Percentiles rank a stretch among this genome's conserved stretches.
phyloP scores from a whole-genome alignment of 2,329 filamentous ascomycete genomes.

The Botrytis porri region DNA sequence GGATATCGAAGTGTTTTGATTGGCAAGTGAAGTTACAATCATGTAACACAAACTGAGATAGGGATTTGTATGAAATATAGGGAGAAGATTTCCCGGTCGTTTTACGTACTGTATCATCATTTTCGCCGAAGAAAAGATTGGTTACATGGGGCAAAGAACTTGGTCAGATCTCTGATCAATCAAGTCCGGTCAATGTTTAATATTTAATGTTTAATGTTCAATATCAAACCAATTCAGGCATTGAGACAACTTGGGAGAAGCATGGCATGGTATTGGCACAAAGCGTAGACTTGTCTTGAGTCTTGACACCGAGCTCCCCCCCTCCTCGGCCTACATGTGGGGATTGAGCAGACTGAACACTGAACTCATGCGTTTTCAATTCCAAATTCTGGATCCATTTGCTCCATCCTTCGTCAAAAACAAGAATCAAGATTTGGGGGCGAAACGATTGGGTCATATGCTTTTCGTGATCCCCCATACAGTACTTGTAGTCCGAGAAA shows the following conservation, averaged over 20 bases:
- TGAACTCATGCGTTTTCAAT: slow-evolving; percentile 10
- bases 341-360: slow-evolving; percentile 3
- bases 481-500: slow-evolving; percentile 2
- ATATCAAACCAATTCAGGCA: not conserved
- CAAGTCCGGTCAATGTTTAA: not conserved
- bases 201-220: not conserved
- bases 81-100: slow-evolving; percentile 15
- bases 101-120: slow-evolving; percentile 19
- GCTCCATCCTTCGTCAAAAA: not conserved
- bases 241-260: not conserved
- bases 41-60: slow-evolving; percentile 6
- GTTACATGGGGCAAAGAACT: not conserved
- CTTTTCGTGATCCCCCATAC: slow-evolving; percentile 7
- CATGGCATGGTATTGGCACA: not conserved
- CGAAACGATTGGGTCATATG: slow-evolving; percentile 11
- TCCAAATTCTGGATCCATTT: not conserved
- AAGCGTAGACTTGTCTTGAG: not conserved
- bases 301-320: not conserved
- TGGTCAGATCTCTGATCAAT: slow-evolving; percentile 2
- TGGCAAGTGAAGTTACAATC: not conserved
- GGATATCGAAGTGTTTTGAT: not conserved
- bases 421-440: not conserved
- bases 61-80: not conserved
- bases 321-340: not conserved
- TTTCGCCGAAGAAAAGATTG: slow-evolving; percentile 14